Percentiles rank a stretch among this genome's conserved stretches.
These are phyloP conservation scores for Monosporascus sp. DNA, from an alignment of 2,329 filamentous ascomycete genomes.

Conservation along the genomic window DNA sequence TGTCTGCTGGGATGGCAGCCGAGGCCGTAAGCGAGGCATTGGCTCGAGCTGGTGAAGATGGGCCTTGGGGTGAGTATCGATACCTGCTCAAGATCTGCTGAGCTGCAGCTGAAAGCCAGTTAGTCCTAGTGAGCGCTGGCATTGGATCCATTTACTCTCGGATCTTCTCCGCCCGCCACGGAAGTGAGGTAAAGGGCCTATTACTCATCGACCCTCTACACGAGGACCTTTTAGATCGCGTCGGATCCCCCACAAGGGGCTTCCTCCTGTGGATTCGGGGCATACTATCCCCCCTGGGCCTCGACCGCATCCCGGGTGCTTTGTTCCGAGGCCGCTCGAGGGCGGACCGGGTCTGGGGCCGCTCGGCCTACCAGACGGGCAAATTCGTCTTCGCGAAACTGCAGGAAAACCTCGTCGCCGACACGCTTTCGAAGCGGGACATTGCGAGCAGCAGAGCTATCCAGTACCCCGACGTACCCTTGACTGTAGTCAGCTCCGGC, in stretches of 20 bases:
- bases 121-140: conserved; percentile 75
- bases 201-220: conserved; percentile 85
- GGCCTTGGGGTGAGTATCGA: conserved; percentile 59
- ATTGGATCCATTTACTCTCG: conserved; percentile 85
- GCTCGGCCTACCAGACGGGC: conserved; percentile 69
- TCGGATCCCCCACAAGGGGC: conserved; percentile 65
- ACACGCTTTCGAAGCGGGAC: conserved; percentile 78
- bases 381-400: conserved; percentile 86
- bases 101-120: neutral
- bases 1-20: conserved; percentile 88
- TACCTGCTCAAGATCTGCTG: neutral
- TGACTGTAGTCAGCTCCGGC: conserved; percentile 80
- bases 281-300: conserved; percentile 77
- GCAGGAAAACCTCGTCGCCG: conserved; percentile 86
- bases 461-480: conserved; percentile 66
- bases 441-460: conserved; percentile 73
- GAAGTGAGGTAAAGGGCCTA: conserved; percentile 67
- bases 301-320: conserved; percentile 74
- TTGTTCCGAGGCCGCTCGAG: conserved; percentile 75
- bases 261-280: conserved; percentile 85
- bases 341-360: conserved; percentile 80
- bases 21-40: conserved; percentile 86
- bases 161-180: conserved; percentile 83
- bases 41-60: conserved; percentile 70
- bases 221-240: conserved; percentile 70